These are phyloP conservation scores for Peltaster fructicola DNA, from an alignment of 2,329 filamentous ascomycete species.

Conservation along the genomic window DNA sequence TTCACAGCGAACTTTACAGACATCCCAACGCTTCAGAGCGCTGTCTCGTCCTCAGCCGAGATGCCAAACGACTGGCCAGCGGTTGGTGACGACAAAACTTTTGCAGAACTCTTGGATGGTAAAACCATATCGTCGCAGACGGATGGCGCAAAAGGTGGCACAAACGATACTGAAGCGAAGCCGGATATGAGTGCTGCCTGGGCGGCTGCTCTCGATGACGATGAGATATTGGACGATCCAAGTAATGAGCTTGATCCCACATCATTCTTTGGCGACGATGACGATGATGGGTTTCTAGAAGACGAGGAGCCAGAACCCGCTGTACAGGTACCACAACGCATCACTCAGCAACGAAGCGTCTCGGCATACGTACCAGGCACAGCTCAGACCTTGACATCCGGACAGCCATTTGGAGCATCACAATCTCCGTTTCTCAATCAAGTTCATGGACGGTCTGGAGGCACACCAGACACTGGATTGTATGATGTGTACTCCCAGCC, in stretches of 20 bases:
- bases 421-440: constrained; percentile 8
- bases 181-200: constrained; percentile 65
- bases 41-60: too few species aligned
- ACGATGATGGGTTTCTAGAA: constrained; percentile 71
- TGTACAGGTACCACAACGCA: constrained; percentile 6
- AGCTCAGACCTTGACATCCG: constrained; percentile 2
- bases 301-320: constrained; percentile 29
- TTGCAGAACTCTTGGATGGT: constrained; percentile 14
- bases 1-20: constrained; percentile 19
- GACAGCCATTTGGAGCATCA: constrained; percentile 5
- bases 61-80: constrained; percentile 12
- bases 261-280: constrained; percentile 59
- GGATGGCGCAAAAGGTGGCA: background rate
- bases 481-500: constrained; percentile 15
- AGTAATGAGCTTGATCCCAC: constrained; percentile 40
- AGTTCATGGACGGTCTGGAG: constrained; percentile 13
- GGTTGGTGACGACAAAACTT: constrained; percentile 16
- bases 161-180: constrained; percentile 14
- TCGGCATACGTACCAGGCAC: constrained; percentile 2
- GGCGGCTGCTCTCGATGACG: constrained; percentile 63
- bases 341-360: constrained; percentile 1
- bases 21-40: constrained; percentile 6
- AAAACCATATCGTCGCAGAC: constrained; percentile 2
- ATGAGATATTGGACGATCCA: constrained; percentile 25
- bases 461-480: constrained; percentile 17